These are phyloP conservation scores for Geosmithia morbida DNA, from an alignment of 2,329 filamentous ascomycete genomes.

Conservation along the genomic window DNA sequence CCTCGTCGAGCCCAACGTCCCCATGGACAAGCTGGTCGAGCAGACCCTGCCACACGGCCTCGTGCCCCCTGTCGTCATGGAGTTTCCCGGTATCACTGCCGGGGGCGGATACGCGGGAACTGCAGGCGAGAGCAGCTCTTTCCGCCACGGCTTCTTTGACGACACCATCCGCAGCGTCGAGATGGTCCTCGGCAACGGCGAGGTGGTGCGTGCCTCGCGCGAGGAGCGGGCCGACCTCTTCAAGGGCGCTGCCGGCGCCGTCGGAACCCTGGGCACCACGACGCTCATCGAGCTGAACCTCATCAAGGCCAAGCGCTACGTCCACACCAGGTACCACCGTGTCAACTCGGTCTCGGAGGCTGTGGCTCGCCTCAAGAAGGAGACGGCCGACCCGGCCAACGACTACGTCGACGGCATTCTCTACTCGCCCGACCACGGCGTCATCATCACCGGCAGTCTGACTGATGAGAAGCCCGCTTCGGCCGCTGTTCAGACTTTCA, in stretches of 20 bases:
- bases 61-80: conserved; percentile 53
- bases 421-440: conserved; percentile 45
- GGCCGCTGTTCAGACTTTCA: conserved; percentile 36
- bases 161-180: conserved; percentile 48
- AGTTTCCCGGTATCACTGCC: conserved; percentile 59
- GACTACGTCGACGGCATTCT: conserved; percentile 67
- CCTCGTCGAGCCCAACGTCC: conserved; percentile 60
- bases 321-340: conserved; percentile 48
- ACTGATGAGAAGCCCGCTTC: conserved; percentile 33
- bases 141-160: conserved; percentile 59
- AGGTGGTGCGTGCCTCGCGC: conserved; percentile 38
- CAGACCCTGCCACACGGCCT: conserved; percentile 38
- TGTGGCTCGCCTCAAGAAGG: conserved; percentile 31
- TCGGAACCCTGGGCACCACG: conserved; percentile 53
- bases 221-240: conserved; percentile 41
- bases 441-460: conserved; percentile 51
- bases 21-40: conserved; percentile 50
- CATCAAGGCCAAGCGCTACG: conserved; percentile 43
- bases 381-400: conserved; percentile 25
- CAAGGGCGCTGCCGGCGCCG: conserved; percentile 47
- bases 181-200: conserved; percentile 54
- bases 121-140: conserved; percentile 55
- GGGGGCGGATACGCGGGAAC: conserved; percentile 59
- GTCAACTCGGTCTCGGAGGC: conserved; percentile 31
- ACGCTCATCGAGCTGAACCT: conserved; percentile 53